Conservation (phyloP, 176 grass and related monocot species). For the Bonia amplexicaulis region DNA sequence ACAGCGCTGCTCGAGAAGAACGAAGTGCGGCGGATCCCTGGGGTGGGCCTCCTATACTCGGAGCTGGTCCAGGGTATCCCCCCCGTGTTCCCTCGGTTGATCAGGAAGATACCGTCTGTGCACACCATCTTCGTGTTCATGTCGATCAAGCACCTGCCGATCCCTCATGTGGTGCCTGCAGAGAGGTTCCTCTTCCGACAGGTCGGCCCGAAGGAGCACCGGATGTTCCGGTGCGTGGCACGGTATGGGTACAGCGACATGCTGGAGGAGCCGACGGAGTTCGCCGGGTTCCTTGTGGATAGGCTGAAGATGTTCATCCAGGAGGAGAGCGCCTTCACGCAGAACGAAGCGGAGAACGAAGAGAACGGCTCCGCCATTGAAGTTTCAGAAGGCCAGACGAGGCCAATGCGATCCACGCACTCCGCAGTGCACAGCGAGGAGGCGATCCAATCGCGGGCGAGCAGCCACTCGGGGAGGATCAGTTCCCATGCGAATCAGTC, state of each 20-base stretch:
- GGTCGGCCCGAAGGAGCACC: conserved; percentile 37
- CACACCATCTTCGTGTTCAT: conserved; percentile 64
- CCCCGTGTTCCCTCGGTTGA: conserved; percentile 50
- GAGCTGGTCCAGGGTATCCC: conserved; percentile 75
- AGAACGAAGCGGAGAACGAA: not conserved
- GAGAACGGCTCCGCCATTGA: not conserved
- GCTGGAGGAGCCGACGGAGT: conserved; percentile 46
- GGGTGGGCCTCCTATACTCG: conserved; percentile 64
- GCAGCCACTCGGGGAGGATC: conserved; percentile 23
- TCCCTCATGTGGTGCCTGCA: conserved; percentile 34
- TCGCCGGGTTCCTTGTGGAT: conserved; percentile 53
- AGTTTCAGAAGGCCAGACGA: not conserved
- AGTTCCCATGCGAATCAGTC: not conserved
- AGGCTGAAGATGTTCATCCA: conserved; percentile 61
- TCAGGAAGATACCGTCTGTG: conserved; percentile 58
- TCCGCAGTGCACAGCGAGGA: conserved; percentile 37
- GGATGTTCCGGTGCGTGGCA: conserved; percentile 69
- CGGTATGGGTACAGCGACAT: conserved; percentile 58
- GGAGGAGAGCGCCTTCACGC: conserved; percentile 24
- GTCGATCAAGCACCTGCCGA: conserved; percentile 68
- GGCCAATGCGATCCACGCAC: not conserved
- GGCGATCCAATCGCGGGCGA: conserved; percentile 8
- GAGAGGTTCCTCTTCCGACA: conserved; percentile 66
- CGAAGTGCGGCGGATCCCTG: conserved; percentile 36
- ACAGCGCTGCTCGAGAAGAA: conserved; percentile 26